Percentiles rank a stretch among this genome's conserved stretches.
These are phyloP conservation scores for Mycena vulgaris DNA, from an alignment of 768 basidiomycete genomes.

Conservation along the genomic window DNA sequence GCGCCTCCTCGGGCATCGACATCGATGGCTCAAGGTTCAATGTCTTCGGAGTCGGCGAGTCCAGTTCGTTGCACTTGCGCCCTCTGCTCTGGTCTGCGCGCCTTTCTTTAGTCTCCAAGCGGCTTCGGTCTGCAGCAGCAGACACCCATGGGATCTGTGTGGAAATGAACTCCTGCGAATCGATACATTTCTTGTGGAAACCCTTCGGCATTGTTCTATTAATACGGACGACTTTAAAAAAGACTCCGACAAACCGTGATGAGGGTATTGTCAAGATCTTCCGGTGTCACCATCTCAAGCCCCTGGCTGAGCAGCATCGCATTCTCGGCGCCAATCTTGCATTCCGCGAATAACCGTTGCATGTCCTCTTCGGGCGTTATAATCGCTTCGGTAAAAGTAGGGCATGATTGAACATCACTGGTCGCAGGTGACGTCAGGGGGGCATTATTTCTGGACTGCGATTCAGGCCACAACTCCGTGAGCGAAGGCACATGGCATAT, in stretches of 20 bases:
- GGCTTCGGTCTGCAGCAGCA: slow-evolving; percentile 76
- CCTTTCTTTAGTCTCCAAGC: slow-evolving; percentile 50
- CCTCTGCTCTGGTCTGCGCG: slow-evolving; percentile 51
- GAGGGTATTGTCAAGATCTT: slow-evolving; percentile 76
- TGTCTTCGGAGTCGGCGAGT: slow-evolving; percentile 39
- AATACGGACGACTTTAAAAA: not conserved
- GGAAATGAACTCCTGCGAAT: slow-evolving; percentile 87
- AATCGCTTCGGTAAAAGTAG: too few relatives aligned
- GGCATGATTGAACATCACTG: too few relatives aligned
- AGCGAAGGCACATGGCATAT: not conserved
- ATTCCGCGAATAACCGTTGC: slow-evolving; percentile 86
- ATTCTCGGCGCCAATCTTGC: slow-evolving; percentile 87
- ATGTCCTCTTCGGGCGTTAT: slow-evolving; percentile 91
- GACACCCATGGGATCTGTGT: slow-evolving; percentile 95
- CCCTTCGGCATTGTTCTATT: slow-evolving; percentile 67
- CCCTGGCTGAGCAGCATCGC: slow-evolving; percentile 82
- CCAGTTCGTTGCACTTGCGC: slow-evolving; percentile 43
- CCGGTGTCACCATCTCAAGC: slow-evolving; percentile 77
- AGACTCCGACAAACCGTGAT: slow-evolving; percentile 69
- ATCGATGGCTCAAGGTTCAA: slow-evolving; percentile 62
- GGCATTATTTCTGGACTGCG: not conserved
- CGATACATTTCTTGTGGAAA: slow-evolving; percentile 83
- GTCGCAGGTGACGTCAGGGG: not conserved
- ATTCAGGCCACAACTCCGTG: not conserved
- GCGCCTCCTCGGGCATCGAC: slow-evolving; percentile 48